Evolutionary conservation across 345 rosid genomes (phyloP), one percentile per base, ranked within the genome.

Genomic region (Hibiscus trionum): DNA sequence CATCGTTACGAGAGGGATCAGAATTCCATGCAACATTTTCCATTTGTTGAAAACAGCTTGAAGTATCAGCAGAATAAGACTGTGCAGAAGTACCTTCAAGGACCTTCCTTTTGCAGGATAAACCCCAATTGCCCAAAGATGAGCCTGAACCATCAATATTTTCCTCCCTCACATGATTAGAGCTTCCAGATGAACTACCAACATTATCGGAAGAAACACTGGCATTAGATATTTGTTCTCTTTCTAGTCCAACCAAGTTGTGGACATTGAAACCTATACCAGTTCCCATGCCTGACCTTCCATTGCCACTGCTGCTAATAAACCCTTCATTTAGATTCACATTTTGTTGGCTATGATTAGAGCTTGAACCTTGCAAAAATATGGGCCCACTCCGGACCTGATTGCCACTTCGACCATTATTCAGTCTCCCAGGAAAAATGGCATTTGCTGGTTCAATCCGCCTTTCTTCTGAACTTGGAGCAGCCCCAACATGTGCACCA

Each of bases 61-160:
- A 84, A 73, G 86, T 86, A 75, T 80, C 88, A 52, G 81, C 81
- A 17, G 85, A 73, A 76, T 78, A 85, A 56, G 89, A 82, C 61
- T 75, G 88, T 76, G 87, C 84, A 44, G 96, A 84, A 53, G 87
- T 78, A 76, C 94, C 97, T 79, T 93, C 97, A 76, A 88, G 87
- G 64, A 94, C 88, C 83, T 83, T 93, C 84, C 98, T 87, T 81
- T 93, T 91, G 93, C 96, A 87, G 39, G 98, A 91, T 61, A 78
- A 78, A 66, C 93, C 90, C 94, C 94, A 88, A 77, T 82, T 75
- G 65, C 86, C 88, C 66, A 86, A 63, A 39, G 97, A 80, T 62
- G 91, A 80, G 60, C 84, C 81, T 3, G 89, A 77, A 66, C 91
- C 88, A 59, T 84, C 83, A 66, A 73, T 77, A 53, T 80, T 81